Percentiles rank a stretch among this genome's conserved stretches.
These are phyloP conservation scores for Aristolochia fimbriata DNA, from an alignment of 164 flowering plant species.

Conservation along the genomic window DNA sequence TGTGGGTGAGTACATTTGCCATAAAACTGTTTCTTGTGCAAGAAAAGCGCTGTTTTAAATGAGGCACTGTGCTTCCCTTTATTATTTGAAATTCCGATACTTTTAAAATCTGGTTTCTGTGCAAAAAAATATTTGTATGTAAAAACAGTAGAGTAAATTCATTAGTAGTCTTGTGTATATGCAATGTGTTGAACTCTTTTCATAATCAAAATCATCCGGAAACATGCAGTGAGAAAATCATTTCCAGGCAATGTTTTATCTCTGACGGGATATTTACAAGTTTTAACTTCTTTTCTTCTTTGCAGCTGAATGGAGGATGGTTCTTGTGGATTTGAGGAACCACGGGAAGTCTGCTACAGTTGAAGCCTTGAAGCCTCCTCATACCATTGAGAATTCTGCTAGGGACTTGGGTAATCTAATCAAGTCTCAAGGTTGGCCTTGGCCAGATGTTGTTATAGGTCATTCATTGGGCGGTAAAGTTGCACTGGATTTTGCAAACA, in stretches of 20 bases:
- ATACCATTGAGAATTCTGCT: conserved; percentile 71
- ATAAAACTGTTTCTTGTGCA: too few species aligned
- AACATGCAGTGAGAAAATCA: too few species aligned
- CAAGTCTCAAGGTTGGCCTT: conserved; percentile 54
- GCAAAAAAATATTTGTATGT: too few species aligned
- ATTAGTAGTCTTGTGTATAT: too few species aligned
- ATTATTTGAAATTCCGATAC: too few species aligned
- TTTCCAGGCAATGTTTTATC: not conserved
- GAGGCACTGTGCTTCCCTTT: too few species aligned
- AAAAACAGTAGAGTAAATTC: too few species aligned
- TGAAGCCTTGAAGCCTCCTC: conserved; percentile 61
- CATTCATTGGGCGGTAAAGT: conserved; percentile 98
- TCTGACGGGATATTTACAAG: not conserved
- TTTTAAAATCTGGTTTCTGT: too few species aligned
- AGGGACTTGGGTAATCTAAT: conserved; percentile 74
- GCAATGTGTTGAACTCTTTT: too few species aligned
- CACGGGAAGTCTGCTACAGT: conserved; percentile 76
- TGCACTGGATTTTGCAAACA: conserved; percentile 58
- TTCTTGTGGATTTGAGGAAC: conserved; percentile 85
- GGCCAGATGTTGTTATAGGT: conserved; percentile 95
- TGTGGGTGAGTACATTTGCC: too few species aligned
- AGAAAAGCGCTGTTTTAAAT: too few species aligned
- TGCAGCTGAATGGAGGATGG: conserved; percentile 59
- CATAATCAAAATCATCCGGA: too few species aligned
- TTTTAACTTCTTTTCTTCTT: not conserved